Evolutionary conservation across 257 asterid genomes (phyloP).

Genomic region (Verbena officinalis): DNA sequence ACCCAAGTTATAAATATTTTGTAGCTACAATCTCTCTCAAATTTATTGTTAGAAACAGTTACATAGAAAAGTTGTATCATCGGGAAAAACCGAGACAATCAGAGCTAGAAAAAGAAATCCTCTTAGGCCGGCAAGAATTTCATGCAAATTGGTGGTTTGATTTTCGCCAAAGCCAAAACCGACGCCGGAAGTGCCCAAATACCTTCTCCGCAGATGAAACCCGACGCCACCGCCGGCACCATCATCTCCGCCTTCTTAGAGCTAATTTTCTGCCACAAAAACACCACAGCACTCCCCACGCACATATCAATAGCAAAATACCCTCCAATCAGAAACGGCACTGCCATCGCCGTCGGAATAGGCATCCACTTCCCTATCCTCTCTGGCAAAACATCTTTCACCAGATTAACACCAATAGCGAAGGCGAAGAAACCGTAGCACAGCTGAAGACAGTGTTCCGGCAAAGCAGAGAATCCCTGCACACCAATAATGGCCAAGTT

Average conservation of each 20-base stretch:
- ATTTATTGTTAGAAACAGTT: too few relatives aligned
- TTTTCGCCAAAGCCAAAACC: conserved; percentile 67
- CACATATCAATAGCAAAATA: conserved; percentile 85
- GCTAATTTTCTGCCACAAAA: conserved; percentile 58
- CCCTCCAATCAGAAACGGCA: conserved; percentile 79
- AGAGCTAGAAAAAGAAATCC: too few relatives aligned
- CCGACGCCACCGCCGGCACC: conserved; percentile 90
- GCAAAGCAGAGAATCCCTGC: conserved; percentile 81
- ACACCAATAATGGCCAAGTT: conserved; percentile 85
- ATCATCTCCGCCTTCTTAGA: conserved; percentile 51
- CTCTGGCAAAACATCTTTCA: conserved; percentile 56
- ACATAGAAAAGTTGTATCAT: too few relatives aligned
- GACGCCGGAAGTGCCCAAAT: conserved; percentile 85
- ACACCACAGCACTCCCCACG: conserved; percentile 70
- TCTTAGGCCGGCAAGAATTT: conserved; percentile 53
- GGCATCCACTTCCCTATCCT: conserved; percentile 80
- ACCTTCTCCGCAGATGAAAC: conserved; percentile 89
- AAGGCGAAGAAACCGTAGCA: conserved; percentile 77
- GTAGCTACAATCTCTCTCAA: too few relatives aligned
- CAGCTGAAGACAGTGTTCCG: conserved; percentile 70
- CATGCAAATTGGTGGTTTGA: conserved; percentile 84
- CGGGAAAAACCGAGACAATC: too few relatives aligned
- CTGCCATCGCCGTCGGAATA: conserved; percentile 84
- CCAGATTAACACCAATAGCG: conserved; percentile 51
- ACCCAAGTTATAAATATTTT: too few relatives aligned